A percentile compares a stretch with the other conserved stretches of the same genome.
phyloP scores from a whole-genome alignment of 441 rosid species.

The Mallotus repandus region DNA sequence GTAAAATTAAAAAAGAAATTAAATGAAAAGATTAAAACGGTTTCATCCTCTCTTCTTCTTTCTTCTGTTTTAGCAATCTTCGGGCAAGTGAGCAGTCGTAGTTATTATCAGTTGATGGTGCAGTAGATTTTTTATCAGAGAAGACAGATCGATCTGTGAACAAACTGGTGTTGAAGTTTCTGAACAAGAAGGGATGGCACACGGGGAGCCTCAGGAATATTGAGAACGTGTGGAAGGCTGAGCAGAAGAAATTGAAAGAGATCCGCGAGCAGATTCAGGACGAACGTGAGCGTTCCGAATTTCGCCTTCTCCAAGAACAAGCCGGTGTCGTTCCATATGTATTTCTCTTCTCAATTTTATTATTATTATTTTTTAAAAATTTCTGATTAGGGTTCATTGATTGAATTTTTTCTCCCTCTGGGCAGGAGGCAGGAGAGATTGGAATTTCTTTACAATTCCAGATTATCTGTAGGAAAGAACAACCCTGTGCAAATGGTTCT shows the following conservation, averaged over 20 bases:
- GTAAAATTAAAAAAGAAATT: no score
- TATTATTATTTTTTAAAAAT: not conserved
- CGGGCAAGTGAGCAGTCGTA: no score
- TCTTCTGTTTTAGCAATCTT: no score
- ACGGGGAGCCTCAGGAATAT: conserved; percentile 92
- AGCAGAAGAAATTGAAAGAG: conserved; percentile 90
- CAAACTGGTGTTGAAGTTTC: conserved; percentile 81
- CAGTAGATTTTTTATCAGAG: no score
- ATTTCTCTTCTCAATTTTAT: not conserved
- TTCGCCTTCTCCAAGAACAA: conserved; percentile 83
- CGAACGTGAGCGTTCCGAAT: conserved; percentile 81
- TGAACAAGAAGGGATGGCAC: conserved; percentile 99
- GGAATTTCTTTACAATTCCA: conserved; percentile 88
- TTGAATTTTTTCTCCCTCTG: no score
- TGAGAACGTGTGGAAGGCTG: conserved; percentile 95
- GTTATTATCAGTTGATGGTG: no score
- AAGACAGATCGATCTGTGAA: not conserved
- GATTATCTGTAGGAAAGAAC: conserved; percentile 80
- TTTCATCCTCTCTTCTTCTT: no score
- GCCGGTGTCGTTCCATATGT: conserved; percentile 92
- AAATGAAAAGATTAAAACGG: no score
- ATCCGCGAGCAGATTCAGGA: conserved; percentile 86
- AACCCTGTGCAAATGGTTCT: conserved; percentile 87
- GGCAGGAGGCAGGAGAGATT: conserved; percentile 37
- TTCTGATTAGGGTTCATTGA: no score